phyloP scores from a whole-genome alignment of 768 basidiomycete genomes.

The Crucibulum laeve region DNA sequence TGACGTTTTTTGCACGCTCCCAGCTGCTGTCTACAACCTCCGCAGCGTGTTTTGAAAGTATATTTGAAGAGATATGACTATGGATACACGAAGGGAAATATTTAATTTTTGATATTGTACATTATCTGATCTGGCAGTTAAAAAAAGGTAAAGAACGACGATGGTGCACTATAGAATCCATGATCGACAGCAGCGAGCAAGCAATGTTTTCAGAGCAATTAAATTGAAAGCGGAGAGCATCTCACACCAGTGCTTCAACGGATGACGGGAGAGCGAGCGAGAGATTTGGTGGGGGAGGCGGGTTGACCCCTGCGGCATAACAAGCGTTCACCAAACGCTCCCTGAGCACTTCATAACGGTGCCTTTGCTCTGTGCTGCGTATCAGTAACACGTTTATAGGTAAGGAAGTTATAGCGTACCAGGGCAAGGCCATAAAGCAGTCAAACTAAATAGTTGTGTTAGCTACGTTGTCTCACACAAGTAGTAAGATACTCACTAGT shows the following conservation, averaged over 20 bases:
- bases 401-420: constrained; percentile 30
- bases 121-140: not conserved
- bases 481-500: constrained; percentile 35
- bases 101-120: not conserved
- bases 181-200: too few relatives aligned
- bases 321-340: constrained; percentile 44
- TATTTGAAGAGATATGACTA: not conserved
- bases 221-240: constrained; percentile 8
- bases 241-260: constrained; percentile 20
- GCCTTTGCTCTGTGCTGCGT: constrained; percentile 41
- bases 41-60: not conserved
- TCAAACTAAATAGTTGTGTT: constrained; percentile 28
- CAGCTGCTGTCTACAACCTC: too few relatives aligned
- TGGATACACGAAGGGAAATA: constrained; percentile 7
- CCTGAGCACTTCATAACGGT: constrained; percentile 41
- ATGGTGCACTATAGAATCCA: too few relatives aligned
- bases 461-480: constrained; percentile 6
- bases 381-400: constrained; percentile 1
- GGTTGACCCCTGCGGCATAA: constrained; percentile 37
- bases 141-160: too few relatives aligned
- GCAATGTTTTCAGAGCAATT: too few relatives aligned
- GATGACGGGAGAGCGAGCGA: constrained; percentile 22
- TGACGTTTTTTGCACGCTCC: too few relatives aligned
- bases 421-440: constrained; percentile 59
- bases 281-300: constrained; percentile 37